Evolutionary conservation across 2,329 filamentous ascomycete species (phyloP).

Genomic region (Diaporthe longicolla): DNA sequence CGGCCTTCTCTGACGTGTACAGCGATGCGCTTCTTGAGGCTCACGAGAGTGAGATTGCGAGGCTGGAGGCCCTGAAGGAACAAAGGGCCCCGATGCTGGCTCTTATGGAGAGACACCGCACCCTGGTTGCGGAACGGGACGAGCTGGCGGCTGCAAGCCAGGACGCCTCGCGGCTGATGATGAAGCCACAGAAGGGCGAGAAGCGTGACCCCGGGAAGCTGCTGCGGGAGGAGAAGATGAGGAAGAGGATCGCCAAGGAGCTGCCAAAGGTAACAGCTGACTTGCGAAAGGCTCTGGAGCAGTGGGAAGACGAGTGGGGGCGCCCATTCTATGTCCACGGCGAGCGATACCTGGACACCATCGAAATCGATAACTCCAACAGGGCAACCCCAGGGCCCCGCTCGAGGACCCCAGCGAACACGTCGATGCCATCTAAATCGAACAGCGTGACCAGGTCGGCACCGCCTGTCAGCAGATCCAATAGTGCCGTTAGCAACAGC

Average conservation of each 20-base stretch:
- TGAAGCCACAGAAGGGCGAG: constrained; percentile 92
- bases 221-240: constrained; percentile 96
- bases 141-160: constrained; percentile 92
- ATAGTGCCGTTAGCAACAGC: constrained; percentile 51
- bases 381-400: constrained; percentile 73
- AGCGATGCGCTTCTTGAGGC: constrained; percentile 95
- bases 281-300: constrained; percentile 83
- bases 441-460: constrained; percentile 59
- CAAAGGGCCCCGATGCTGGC: constrained; percentile 88
- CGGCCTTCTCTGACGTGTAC: constrained; percentile 96
- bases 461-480: constrained; percentile 53
- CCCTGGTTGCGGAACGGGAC: constrained; percentile 86
- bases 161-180: constrained; percentile 93
- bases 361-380: constrained; percentile 73
- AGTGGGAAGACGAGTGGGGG: constrained; percentile 95
- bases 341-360: constrained; percentile 87
- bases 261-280: constrained; percentile 91
- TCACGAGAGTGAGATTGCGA: constrained; percentile 90
- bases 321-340: constrained; percentile 94
- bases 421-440: constrained; percentile 53
- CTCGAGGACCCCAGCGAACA: constrained; percentile 82
- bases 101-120: constrained; percentile 86
- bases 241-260: constrained; percentile 96
- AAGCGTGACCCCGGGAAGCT: constrained; percentile 94
- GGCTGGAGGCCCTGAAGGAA: constrained; percentile 85